These are phyloP conservation scores for Camellia granthamiana DNA, from an alignment of 148 eudicot genomes.

Conservation along the genomic window DNA sequence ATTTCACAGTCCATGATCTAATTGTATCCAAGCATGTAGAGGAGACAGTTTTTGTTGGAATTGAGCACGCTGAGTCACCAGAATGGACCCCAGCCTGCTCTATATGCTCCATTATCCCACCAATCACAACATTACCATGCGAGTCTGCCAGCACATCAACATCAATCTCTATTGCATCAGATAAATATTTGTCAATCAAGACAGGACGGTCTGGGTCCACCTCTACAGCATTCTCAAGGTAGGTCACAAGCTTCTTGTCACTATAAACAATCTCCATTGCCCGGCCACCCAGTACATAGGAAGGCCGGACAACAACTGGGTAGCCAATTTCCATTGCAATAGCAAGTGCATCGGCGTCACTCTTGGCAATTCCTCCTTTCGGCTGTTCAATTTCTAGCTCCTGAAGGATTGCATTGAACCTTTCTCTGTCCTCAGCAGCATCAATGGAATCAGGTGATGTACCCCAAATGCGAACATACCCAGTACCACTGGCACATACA, in stretches of 20 bases:
- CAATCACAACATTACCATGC: slow-evolving; percentile 88
- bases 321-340: slow-evolving; percentile 92
- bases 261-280: slow-evolving; percentile 97
- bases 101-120: slow-evolving; percentile 98
- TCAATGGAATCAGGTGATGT: slow-evolving; percentile 95
- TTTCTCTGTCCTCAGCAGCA: slow-evolving; percentile 96
- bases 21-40: slow-evolving; percentile 66
- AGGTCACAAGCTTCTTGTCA: slow-evolving; percentile 76
- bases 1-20: slow-evolving; percentile 80
- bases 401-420: slow-evolving; percentile 82
- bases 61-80: slow-evolving; percentile 91
- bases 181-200: slow-evolving; percentile 69
- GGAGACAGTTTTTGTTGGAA: slow-evolving; percentile 81
- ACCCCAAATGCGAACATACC: slow-evolving; percentile 92
- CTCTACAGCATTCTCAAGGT: slow-evolving; percentile 75
- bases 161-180: slow-evolving; percentile 92
- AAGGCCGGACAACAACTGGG: slow-evolving; percentile 97
- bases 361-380: slow-evolving; percentile 89
- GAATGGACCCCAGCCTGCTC: slow-evolving; percentile 99
- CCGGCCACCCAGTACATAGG: slow-evolving; percentile 93
- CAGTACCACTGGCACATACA: slow-evolving; percentile 65
- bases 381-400: slow-evolving; percentile 88
- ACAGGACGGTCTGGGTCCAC: slow-evolving; percentile 98
- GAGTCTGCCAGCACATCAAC: slow-evolving; percentile 81
- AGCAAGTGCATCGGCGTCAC: slow-evolving; percentile 78